Evolutionary conservation across 371 early-diverging fungal genomes (phyloP).

Genomic region (Encephalitozoon cuniculi): DNA sequence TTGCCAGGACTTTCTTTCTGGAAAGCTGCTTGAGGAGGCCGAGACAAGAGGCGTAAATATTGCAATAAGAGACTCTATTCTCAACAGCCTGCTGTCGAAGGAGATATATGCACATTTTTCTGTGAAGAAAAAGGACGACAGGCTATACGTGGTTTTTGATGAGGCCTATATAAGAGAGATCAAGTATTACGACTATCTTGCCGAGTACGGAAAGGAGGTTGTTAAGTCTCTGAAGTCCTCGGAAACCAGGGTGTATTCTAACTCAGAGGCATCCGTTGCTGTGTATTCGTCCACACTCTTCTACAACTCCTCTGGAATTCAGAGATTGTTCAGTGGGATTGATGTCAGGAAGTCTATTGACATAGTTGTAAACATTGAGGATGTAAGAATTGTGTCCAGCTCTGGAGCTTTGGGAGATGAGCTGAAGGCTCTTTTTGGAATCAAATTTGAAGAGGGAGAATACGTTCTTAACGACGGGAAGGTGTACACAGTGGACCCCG

Average conservation of each 20-base stretch:
- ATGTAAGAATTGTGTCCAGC: neutral
- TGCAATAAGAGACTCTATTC: neutral
- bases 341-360: constrained; percentile 26
- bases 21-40: neutral
- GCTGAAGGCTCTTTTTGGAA: neutral
- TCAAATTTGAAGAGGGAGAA: constrained; percentile 38
- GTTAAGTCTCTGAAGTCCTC: constrained; percentile 10
- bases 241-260: constrained; percentile 25
- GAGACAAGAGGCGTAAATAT: neutral
- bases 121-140: constrained; percentile 1
- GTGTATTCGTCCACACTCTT: constrained; percentile 31
- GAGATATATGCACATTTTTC: constrained; percentile 5
- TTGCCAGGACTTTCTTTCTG: neutral
- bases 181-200: constrained; percentile 36
- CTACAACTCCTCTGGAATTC: neutral
- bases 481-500: constrained; percentile 13
- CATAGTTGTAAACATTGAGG: constrained; percentile 18
- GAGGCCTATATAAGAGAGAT: constrained; percentile 28
- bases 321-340: constrained; percentile 15
- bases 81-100: neutral
- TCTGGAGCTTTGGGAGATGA: neutral
- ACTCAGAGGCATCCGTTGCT: neutral
- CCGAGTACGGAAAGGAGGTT: constrained; percentile 7
- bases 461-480: constrained; percentile 37
- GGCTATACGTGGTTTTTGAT: constrained; percentile 26